phyloP scores from a whole-genome alignment of 2,329 filamentous ascomycete species.

The Cladophialophora exuberans region DNA sequence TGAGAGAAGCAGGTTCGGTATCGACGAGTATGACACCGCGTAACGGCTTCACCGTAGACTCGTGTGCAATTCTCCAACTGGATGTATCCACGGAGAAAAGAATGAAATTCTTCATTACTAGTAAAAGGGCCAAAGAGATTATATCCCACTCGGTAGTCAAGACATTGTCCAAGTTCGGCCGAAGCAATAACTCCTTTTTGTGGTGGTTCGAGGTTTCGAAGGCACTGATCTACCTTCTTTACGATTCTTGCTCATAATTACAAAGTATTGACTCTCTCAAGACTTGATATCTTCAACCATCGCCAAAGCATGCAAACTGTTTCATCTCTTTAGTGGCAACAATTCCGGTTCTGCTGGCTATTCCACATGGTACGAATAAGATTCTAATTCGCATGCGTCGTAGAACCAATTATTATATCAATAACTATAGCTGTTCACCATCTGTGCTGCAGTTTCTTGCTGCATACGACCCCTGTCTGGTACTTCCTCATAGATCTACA shows the following conservation, averaged over 20 bases:
- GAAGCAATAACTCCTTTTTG: constrained; percentile 16
- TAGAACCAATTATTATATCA: not conserved
- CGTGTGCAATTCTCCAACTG: not conserved
- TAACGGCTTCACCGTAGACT: constrained; percentile 2
- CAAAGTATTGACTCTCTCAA: too few species aligned
- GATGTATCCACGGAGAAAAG: constrained; percentile 12
- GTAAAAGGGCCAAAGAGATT: constrained; percentile 9
- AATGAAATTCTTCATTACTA: constrained; percentile 11
- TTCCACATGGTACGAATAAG: not conserved
- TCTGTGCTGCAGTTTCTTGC: not conserved
- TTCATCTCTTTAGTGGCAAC: too few species aligned
- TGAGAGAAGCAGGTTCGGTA: constrained; percentile 18
- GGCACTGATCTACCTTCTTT: too few species aligned
- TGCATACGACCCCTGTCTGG: not conserved
- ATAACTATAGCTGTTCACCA: not conserved
- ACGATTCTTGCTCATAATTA: too few species aligned
- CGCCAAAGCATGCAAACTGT: too few species aligned
- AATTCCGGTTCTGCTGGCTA: not conserved
- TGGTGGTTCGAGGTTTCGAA: constrained; percentile 22
- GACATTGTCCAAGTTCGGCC: constrained; percentile 14
- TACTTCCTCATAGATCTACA: constrained; percentile 1
- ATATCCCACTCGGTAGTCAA: constrained; percentile 9
- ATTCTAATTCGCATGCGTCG: not conserved
- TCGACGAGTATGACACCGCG: not conserved
- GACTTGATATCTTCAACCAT: too few species aligned